Evolutionary conservation across 106 monocot genomes (phyloP).

Genomic region (Phalaenopsis aphrodite): DNA sequence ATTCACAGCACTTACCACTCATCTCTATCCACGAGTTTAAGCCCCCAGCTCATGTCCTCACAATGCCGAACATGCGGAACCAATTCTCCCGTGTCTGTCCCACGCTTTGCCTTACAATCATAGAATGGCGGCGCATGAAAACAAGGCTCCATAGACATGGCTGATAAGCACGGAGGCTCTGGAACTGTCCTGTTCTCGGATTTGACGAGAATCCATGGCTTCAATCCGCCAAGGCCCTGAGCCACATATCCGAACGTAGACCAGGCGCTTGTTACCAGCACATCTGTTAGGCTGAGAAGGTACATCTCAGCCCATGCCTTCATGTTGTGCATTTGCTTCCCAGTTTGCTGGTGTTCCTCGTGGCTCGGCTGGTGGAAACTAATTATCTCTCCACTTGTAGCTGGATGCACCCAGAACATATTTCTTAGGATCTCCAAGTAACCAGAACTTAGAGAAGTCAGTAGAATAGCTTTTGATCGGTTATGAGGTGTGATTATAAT

Average conservation of each 20-base stretch:
- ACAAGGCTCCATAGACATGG: conserved; percentile 58
- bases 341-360: conserved; percentile 47
- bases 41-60: conserved; percentile 47
- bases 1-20: conserved; percentile 28
- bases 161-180: conserved; percentile 32
- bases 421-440: conserved; percentile 41
- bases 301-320: conserved; percentile 79
- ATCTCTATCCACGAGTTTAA: conserved; percentile 46
- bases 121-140: conserved; percentile 48
- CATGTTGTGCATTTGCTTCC: conserved; percentile 46
- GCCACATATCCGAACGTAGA: conserved; percentile 74
- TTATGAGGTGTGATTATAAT: neutral
- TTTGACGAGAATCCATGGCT: conserved; percentile 48
- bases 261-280: conserved; percentile 49
- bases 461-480: conserved; percentile 35
- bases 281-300: conserved; percentile 46
- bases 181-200: conserved; percentile 32
- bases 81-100: conserved; percentile 18
- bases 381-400: conserved; percentile 30
- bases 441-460: conserved; percentile 47
- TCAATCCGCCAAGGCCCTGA: conserved; percentile 48
- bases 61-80: conserved; percentile 50
- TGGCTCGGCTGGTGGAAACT: conserved; percentile 62
- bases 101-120: conserved; percentile 36
- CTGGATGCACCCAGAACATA: conserved; percentile 64